Percentiles rank a stretch among this genome's conserved stretches.
Conservation (phyloP, 78 protist genomes). For the Dictyostelium firmibasis region DNA sequence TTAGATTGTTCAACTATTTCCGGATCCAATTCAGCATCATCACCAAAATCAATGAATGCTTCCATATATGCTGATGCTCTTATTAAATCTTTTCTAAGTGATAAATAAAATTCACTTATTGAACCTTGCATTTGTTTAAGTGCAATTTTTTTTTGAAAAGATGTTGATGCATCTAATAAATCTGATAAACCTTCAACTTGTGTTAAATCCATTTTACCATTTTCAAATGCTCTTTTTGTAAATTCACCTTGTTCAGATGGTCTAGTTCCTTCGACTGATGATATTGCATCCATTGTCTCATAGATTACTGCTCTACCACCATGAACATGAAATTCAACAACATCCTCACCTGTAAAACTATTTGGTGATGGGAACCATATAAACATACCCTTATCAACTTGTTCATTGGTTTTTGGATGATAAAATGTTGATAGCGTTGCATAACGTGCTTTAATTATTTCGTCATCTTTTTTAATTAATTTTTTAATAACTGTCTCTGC, state of each 20-base stretch:
- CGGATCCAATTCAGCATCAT: slow-evolving; percentile 88
- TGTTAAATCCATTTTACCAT: slow-evolving; percentile 91
- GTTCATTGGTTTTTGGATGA: slow-evolving; percentile 52
- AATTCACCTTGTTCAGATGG: slow-evolving; percentile 94
- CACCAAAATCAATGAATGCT: slow-evolving; percentile 96
- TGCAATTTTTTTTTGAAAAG: slow-evolving; percentile 88
- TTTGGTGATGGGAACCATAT: slow-evolving; percentile 80
- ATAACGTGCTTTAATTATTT: background rate
- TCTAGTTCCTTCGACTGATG: slow-evolving; percentile 19
- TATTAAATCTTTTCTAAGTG: slow-evolving; percentile 17
- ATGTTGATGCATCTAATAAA: slow-evolving; percentile 90
- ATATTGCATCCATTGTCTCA: slow-evolving; percentile 79
- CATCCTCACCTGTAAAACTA: slow-evolving; percentile 97
- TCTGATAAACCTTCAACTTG: slow-evolving; percentile 93
- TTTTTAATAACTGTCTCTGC: background rate
- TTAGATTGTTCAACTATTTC: slow-evolving; percentile 54
- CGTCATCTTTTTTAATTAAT: background rate
- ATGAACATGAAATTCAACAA: slow-evolving; percentile 93
- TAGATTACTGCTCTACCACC: slow-evolving; percentile 92
- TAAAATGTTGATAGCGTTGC: slow-evolving; percentile 13
- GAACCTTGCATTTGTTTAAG: slow-evolving; percentile 82
- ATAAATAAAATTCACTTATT: background rate
- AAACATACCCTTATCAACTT: slow-evolving; percentile 45
- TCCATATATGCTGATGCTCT: slow-evolving; percentile 88
- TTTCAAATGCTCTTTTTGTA: slow-evolving; percentile 90